A percentile compares a stretch with the other conserved stretches of the same genome.
These are phyloP conservation scores for Mucor plumbeus DNA, from an alignment of 371 early-diverging fungal species.

Conservation along the genomic window DNA sequence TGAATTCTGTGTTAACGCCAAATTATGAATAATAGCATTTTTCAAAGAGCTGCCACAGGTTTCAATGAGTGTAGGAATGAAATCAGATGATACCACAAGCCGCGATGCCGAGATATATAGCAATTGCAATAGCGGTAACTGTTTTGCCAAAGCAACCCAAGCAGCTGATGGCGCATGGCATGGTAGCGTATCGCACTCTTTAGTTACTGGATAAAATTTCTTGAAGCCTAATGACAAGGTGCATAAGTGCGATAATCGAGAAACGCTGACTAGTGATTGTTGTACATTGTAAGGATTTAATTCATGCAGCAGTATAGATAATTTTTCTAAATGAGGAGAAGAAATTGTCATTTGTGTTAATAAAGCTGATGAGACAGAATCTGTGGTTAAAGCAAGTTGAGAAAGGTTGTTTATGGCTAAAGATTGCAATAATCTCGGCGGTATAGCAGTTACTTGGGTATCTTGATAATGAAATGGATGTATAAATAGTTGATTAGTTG, in stretches of 20 bases:
- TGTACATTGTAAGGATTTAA: slow-evolving; percentile 28
- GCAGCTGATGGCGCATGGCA: slow-evolving; percentile 39
- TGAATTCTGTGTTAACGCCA: slow-evolving; percentile 20
- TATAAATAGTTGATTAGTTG: background rate
- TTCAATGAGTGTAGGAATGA: slow-evolving; percentile 32
- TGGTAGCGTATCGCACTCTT: slow-evolving; percentile 32
- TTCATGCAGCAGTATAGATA: slow-evolving; percentile 49
- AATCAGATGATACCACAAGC: slow-evolving; percentile 30
- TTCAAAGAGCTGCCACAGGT: slow-evolving; percentile 9
- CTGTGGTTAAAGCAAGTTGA: slow-evolving; percentile 38
- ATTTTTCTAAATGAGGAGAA: slow-evolving; percentile 39
- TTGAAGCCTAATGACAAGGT: slow-evolving; percentile 49
- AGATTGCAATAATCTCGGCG: slow-evolving; percentile 20
- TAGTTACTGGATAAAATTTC: slow-evolving; percentile 28
- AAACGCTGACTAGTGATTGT: slow-evolving; percentile 25
- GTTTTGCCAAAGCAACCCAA: slow-evolving; percentile 39
- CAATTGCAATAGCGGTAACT: slow-evolving; percentile 27
- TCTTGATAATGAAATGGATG: slow-evolving; percentile 28
- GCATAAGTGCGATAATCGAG: slow-evolving; percentile 21
- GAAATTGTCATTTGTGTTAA: slow-evolving; percentile 27
- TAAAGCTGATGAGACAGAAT: slow-evolving; percentile 34
- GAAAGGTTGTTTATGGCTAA: slow-evolving; percentile 29
- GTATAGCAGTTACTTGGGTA: slow-evolving; percentile 31
- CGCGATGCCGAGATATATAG: slow-evolving; percentile 43
- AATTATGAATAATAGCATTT: slow-evolving; percentile 47